Base-by-base conservation (phyloP, 1,284 basidiomycete genomes). In the Trametes hirsuta region DNA sequence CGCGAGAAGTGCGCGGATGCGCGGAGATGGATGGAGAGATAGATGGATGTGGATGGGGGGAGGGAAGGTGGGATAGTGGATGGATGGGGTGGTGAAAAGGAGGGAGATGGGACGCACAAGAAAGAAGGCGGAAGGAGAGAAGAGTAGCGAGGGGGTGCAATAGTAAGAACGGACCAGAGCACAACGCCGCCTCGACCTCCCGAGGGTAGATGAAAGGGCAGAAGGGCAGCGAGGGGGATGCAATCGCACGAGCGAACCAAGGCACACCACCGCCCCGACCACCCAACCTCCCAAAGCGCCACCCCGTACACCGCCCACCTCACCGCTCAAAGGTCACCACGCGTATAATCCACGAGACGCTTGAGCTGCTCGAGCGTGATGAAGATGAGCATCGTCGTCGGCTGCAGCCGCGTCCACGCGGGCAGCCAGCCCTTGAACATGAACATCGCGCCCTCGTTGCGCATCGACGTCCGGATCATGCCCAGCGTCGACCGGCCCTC, bases 391-490 rank as follows among this genome's bases (percentile, higher is more conserved):
- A 92, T 90, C 39, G 90, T 93, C 57, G 90, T 94, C 0, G 93
- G 93, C 72, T 94, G 91, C 45, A 95, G 81, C 73, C 93, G 82
- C 58, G 84, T 85, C 92, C 92, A 95, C 21, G 91, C 90, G 0
- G 91, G 91, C 10, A 93, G 75, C 93, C 93, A 93, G 65, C 94
- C 91, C 73, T 93, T 94, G 81, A 97, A 95, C 86, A 96, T 92
- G 82, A 95, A 96, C 82, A 89, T 87, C 4, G 91, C 73, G 6
- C 94, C 95, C 73, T 97, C 94, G 63, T 79, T 88, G 62, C 83
- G 81, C 65, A 96, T 81, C 48, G 92, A 91, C 8, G 81, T 71
- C 35, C 82, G 78, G 72, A 96, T 93, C 49, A 93, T 87, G 10
- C 75, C 79, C 30, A 93, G 63, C 2, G 92, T 89, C 15, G 90